These are phyloP conservation scores for Termitomyces sp. DNA, from an alignment of 768 basidiomycete genomes.

Conservation along the genomic window DNA sequence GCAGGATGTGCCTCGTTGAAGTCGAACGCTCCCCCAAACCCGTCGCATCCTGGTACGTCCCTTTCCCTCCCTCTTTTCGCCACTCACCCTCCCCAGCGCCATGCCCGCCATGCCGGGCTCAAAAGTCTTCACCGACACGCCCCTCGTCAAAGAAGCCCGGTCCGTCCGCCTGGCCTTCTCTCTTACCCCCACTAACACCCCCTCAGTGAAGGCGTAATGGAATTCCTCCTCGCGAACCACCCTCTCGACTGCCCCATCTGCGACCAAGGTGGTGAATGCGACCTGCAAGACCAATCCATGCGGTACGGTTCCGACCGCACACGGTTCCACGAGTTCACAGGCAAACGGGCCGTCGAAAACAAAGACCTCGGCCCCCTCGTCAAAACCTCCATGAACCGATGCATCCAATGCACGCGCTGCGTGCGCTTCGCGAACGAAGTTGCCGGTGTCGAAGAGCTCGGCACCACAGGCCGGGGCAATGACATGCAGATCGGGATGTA, in stretches of 20 bases:
- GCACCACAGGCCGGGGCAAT: slow-evolving; percentile 96
- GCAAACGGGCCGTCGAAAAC: slow-evolving; percentile 97
- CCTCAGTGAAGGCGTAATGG: slow-evolving; percentile 94
- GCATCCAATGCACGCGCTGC: slow-evolving; percentile 99
- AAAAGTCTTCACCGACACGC: slow-evolving; percentile 92
- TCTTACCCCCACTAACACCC: slow-evolving; percentile 12
- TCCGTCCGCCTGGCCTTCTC: slow-evolving; percentile 24
- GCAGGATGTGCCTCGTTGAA: slow-evolving; percentile 97
- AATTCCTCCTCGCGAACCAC: slow-evolving; percentile 96
- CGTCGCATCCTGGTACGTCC: slow-evolving; percentile 80
- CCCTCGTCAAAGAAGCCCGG: slow-evolving; percentile 87
- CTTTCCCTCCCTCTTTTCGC: not conserved
- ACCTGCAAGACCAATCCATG: slow-evolving; percentile 99
- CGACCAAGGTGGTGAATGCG: slow-evolving; percentile 98
- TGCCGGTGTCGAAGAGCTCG: slow-evolving; percentile 96
- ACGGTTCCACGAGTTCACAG: slow-evolving; percentile 97
- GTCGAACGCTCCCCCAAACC: slow-evolving; percentile 95
- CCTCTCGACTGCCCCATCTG: slow-evolving; percentile 98
- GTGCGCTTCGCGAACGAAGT: slow-evolving; percentile 99
- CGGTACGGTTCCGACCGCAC: slow-evolving; percentile 97
- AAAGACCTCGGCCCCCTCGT: slow-evolving; percentile 98
- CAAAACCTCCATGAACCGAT: slow-evolving; percentile 98
- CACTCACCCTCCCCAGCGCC: slow-evolving; percentile 49
- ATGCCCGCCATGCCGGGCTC: slow-evolving; percentile 97
- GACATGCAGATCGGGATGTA: slow-evolving; percentile 99